These are phyloP conservation scores for Plasmodium yoelii DNA, from an alignment of 169 alveolate genomes.

Conservation along the genomic window DNA sequence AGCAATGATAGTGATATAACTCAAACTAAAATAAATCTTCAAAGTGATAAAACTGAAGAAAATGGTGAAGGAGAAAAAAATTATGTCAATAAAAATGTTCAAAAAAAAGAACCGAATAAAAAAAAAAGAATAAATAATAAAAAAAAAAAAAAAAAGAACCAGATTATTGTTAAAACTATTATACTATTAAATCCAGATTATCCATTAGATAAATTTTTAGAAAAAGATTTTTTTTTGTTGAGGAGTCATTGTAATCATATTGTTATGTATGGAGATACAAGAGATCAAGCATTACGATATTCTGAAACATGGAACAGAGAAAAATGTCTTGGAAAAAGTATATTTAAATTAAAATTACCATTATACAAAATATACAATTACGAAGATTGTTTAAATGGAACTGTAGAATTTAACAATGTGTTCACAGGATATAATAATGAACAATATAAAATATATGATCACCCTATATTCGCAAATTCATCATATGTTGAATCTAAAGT, in stretches of 20 bases:
- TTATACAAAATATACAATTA: slow-evolving; percentile 64
- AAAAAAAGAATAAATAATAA: neutral
- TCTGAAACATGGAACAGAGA: slow-evolving; percentile 84
- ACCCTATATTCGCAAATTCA: slow-evolving; percentile 55
- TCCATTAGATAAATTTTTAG: slow-evolving; percentile 85
- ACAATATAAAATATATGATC: slow-evolving; percentile 63
- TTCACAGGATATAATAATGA: slow-evolving; percentile 22
- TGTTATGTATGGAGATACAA: slow-evolving; percentile 90
- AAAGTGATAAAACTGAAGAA: too few species aligned
- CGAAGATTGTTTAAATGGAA: slow-evolving; percentile 60
- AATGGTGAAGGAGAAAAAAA: neutral
- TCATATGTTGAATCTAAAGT: slow-evolving; percentile 29
- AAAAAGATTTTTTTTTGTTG: slow-evolving; percentile 85
- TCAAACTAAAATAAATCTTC: neutral
- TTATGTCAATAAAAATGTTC: neutral
- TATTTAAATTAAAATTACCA: slow-evolving; percentile 79
- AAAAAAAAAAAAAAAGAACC: slow-evolving; percentile 34
- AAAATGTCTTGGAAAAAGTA: slow-evolving; percentile 81
- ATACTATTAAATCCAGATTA: slow-evolving; percentile 88
- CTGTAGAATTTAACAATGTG: slow-evolving; percentile 20
- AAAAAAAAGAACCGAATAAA: neutral
- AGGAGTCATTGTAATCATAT: slow-evolving; percentile 89
- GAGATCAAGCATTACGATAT: slow-evolving; percentile 84
- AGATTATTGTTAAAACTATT: slow-evolving; percentile 83
- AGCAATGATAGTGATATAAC: neutral